phyloP scores from a whole-genome alignment of 108 stramenopile genomes.

The Cyclotella baltica region DNA sequence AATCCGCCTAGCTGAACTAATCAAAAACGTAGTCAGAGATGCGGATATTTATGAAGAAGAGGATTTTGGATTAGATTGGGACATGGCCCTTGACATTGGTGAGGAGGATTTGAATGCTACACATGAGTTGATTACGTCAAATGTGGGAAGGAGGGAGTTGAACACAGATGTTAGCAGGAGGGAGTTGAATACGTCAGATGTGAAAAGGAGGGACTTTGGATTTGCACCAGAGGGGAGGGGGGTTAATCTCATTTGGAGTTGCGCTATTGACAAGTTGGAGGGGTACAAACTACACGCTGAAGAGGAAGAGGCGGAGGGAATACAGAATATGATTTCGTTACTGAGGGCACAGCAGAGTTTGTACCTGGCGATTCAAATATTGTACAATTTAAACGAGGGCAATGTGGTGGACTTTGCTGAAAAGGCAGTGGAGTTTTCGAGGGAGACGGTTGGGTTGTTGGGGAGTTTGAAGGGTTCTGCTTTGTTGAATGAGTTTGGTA shows the following conservation, averaged over 20 bases:
- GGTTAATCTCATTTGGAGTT: slow-evolving; percentile 28
- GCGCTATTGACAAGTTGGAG: slow-evolving; percentile 13
- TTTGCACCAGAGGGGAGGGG: neutral
- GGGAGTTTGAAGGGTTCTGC: slow-evolving; percentile 6
- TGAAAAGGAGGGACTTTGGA: neutral
- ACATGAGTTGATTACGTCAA: neutral
- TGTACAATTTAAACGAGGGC: slow-evolving; percentile 27
- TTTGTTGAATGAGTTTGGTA: neutral
- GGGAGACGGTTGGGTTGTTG: slow-evolving; percentile 24
- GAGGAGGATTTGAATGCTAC: slow-evolving; percentile 26
- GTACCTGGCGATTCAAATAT: slow-evolving; percentile 15
- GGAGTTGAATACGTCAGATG: neutral
- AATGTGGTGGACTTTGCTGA: slow-evolving; percentile 22
- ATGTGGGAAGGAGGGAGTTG: neutral
- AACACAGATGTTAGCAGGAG: neutral
- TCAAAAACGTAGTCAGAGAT: slow-evolving; percentile 71
- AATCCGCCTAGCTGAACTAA: slow-evolving; percentile 72
- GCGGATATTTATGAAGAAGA: slow-evolving; percentile 97
- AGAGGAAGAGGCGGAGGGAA: neutral
- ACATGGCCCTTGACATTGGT: no score
- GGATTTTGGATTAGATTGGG: slow-evolving; percentile 75
- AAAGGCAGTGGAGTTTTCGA: slow-evolving; percentile 18
- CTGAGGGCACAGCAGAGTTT: slow-evolving; percentile 28
- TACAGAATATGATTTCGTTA: slow-evolving; percentile 31
- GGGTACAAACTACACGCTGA: neutral